These are phyloP conservation scores for Euphorbia neoarborescens DNA, from an alignment of 441 rosid species.

Conservation along the genomic window DNA sequence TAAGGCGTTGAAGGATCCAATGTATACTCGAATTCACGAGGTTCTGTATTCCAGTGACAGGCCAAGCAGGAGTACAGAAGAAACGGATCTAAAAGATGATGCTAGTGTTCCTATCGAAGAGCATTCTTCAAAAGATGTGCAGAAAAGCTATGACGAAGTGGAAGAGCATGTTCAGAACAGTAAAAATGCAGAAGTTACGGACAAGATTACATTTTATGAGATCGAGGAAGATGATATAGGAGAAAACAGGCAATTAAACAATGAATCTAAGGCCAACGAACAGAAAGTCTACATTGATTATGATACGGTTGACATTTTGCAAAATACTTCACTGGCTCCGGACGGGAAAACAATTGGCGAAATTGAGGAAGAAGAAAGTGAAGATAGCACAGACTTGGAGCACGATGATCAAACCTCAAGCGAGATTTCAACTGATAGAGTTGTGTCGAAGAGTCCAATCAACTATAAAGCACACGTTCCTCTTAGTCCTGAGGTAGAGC, in stretches of 20 bases:
- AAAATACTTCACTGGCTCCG: constrained; percentile 11
- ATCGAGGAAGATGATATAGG: constrained; percentile 48
- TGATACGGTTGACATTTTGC: constrained; percentile 17
- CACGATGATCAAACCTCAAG: constrained; percentile 18
- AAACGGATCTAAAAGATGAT: constrained; percentile 19
- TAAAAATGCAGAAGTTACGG: constrained; percentile 10
- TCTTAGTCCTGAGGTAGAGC: constrained; percentile 57
- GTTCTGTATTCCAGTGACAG: constrained; percentile 36
- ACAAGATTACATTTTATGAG: constrained; percentile 35
- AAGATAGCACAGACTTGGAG: constrained; percentile 16
- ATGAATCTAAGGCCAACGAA: constrained; percentile 16
- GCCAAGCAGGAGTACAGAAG: constrained; percentile 24
- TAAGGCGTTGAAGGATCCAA: constrained; percentile 50
- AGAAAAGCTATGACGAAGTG: neutral
- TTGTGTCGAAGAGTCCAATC: constrained; percentile 15
- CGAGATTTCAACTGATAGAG: constrained; percentile 16
- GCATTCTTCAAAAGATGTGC: constrained; percentile 24
- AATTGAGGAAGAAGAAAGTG: constrained; percentile 55
- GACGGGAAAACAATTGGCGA: constrained; percentile 35
- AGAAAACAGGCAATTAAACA: constrained; percentile 11
- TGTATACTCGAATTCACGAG: constrained; percentile 50
- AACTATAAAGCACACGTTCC: constrained; percentile 28
- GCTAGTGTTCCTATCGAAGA: constrained; percentile 18
- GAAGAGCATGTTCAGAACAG: constrained; percentile 22
- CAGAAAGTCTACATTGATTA: constrained; percentile 17